Percentiles rank a stretch among this genome's conserved stretches.
phyloP scores from a whole-genome alignment of 1,139 yeast genomes.

The Meyerozyma sp. region DNA sequence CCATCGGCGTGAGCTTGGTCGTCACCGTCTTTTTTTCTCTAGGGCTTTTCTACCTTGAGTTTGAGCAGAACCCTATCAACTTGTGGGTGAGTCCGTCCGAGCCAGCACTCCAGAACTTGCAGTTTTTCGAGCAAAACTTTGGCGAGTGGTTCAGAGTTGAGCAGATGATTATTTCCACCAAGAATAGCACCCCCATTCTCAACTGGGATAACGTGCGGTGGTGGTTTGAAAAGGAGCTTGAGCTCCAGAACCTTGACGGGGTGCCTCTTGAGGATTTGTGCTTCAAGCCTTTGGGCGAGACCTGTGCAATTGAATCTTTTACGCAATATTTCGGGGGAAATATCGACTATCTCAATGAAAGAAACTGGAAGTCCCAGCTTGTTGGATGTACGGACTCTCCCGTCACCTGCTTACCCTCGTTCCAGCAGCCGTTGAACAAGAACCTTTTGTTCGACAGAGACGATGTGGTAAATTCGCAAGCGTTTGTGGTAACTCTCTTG shows the following conservation, averaged over 20 bases:
- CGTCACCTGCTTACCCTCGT: constrained; percentile 82
- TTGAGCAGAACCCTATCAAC: constrained; percentile 76
- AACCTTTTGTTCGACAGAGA: constrained; percentile 54
- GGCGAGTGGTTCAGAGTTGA: constrained; percentile 92
- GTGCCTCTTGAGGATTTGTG: constrained; percentile 63
- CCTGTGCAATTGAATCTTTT: constrained; percentile 85
- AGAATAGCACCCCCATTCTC: constrained; percentile 50
- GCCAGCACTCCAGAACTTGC: constrained; percentile 64
- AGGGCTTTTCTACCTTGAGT: constrained; percentile 47
- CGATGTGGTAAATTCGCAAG: constrained; percentile 54
- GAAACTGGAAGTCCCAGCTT: constrained; percentile 51
- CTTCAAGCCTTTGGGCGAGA: constrained; percentile 70
- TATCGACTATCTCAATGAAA: constrained; percentile 42
- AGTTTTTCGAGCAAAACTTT: constrained; percentile 69
- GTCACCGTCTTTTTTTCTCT: constrained; percentile 43
- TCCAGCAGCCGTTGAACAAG: constrained; percentile 83
- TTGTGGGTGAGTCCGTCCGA: constrained; percentile 87
- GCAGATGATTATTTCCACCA: constrained; percentile 73
- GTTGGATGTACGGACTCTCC: constrained; percentile 69
- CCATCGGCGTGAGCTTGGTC: constrained; percentile 42
- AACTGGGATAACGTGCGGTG: constrained; percentile 67
- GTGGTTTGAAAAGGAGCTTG: constrained; percentile 79
- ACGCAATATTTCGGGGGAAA: constrained; percentile 83
- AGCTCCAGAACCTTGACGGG: constrained; percentile 33
- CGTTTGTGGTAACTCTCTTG: constrained; percentile 72